Conservation (phyloP, 2,329 filamentous ascomycete species). For the Diaporthe caulivora region DNA sequence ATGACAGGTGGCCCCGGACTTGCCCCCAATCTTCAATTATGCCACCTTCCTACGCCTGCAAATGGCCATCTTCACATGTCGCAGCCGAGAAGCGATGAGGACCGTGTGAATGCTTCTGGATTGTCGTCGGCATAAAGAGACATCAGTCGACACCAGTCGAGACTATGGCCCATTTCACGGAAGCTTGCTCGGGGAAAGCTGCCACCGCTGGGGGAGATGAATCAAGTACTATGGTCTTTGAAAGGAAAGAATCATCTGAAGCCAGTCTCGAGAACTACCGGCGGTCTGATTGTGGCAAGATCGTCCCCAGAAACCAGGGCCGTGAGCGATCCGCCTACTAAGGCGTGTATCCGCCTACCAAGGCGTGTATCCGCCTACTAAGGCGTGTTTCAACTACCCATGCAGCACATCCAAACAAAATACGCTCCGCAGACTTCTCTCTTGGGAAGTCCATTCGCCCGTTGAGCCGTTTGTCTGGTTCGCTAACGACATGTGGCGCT, state of each 20-base stretch:
- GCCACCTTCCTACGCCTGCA: too few relatives aligned
- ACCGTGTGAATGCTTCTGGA: neutral
- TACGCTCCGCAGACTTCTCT: neutral
- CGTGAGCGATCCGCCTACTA: neutral
- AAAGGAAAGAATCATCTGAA: neutral
- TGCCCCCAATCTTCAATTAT: neutral
- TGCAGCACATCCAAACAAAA: neutral
- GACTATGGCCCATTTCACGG: too few relatives aligned
- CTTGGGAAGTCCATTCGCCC: neutral
- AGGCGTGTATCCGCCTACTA: neutral
- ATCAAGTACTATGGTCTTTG: neutral
- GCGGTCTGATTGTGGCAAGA: neutral
- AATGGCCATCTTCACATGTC: neutral
- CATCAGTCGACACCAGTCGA: neutral
- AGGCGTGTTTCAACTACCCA: neutral
- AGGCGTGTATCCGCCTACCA: too few relatives aligned
- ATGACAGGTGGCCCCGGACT: neutral
- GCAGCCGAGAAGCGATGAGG: neutral
- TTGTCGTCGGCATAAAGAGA: neutral
- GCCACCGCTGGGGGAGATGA: neutral
- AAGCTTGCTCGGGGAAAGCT: neutral
- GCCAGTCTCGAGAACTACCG: slow-evolving; percentile 2
- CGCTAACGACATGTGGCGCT: too few relatives aligned
- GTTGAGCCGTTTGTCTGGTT: neutral
- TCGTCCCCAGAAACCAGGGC: neutral